Evolutionary conservation across 2,329 filamentous ascomycete genomes (phyloP), one percentile per base, ranked within the genome.

Genomic region (Talaromyces atroroseus): DNA sequence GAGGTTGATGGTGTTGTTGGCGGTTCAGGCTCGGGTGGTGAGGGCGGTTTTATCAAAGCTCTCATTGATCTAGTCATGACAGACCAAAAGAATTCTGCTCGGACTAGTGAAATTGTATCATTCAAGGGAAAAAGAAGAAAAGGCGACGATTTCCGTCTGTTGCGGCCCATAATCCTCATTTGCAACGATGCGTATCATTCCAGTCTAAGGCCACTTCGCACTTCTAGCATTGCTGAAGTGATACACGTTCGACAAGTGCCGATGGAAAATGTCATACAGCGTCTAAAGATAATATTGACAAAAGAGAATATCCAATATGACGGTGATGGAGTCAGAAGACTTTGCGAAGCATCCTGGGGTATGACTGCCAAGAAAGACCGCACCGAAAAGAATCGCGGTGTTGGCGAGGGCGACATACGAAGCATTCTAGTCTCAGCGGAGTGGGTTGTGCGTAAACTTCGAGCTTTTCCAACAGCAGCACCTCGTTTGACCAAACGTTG

Each of bases 171-270:
- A 29, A 90, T 99, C 51, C 79, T 99, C 49, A 94, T 99, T 64
- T 99, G 94, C 77, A 99, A 99, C 65, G 95, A 99, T 70, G 85
- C 97, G 1, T 99, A 99, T 67, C 91, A 96, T 63, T 86, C 92
- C 3, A 89, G 92, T 20, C 80, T 99, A 42, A 83, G 91, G 26
- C 91, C 90, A 0, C 78, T 99, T 7, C 85, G 94, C n/a, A 88
- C 92, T 61, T 92, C 90, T 0, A 84, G 79, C 5, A 75, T 94
- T 50, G 94, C 92, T 0, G 94, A 99, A 70, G 85, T 97, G 40
- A 86, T 99, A 21, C 91, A 95, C 66, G 87, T 96, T 34, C 89
- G 92, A 49, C 94, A 94, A 64, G 91, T 94, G 1, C 86, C 89
- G 0, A 75, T 97, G 10, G 92, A 95, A 60, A 88, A 91, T 50